A percentile compares a stretch with the other conserved stretches of the same genome.
Evolutionary conservation across 441 rosid species (phyloP).

Genomic region (Gossypium aridum): DNA sequence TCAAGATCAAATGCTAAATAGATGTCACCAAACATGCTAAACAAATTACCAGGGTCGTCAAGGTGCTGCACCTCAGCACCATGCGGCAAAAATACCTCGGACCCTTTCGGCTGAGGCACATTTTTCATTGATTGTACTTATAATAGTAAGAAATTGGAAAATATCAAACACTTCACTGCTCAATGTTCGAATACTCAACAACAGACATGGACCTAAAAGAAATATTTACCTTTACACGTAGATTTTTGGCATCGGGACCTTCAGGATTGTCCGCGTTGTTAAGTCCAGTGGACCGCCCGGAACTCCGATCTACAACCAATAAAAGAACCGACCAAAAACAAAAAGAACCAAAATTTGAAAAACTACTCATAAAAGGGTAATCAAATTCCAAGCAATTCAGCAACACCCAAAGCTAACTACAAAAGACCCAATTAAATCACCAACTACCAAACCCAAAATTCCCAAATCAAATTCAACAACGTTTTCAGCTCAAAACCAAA

Average conservation of each 20-base stretch:
- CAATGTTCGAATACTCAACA: background rate
- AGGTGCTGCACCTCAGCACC: background rate
- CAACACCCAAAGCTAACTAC: slow-evolving; percentile 10
- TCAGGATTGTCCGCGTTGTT: slow-evolving; percentile 45
- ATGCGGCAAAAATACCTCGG: background rate
- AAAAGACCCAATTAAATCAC: slow-evolving; percentile 2
- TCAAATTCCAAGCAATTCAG: slow-evolving; percentile 3
- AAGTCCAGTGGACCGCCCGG: slow-evolving; percentile 55
- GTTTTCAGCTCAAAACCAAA: slow-evolving; percentile 6
- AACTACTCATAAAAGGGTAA: slow-evolving; percentile 13
- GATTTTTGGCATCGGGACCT: slow-evolving; percentile 56
- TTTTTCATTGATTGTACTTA: background rate
- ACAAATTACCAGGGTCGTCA: background rate
- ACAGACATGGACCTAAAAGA: background rate
- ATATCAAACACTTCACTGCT: background rate
- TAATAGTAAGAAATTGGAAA: background rate
- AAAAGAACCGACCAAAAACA: background rate
- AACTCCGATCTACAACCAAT: slow-evolving; percentile 49
- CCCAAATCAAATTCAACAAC: slow-evolving; percentile 9
- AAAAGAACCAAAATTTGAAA: slow-evolving; percentile 6
- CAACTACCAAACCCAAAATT: slow-evolving; percentile 7
- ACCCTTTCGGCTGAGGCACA: background rate
- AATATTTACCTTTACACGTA: slow-evolving; percentile 75
- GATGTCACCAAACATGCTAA: background rate
- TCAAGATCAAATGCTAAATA: background rate